Base-by-base conservation (phyloP, 1,284 basidiomycete species). In the Phellopilus nigrolimitatus region DNA sequence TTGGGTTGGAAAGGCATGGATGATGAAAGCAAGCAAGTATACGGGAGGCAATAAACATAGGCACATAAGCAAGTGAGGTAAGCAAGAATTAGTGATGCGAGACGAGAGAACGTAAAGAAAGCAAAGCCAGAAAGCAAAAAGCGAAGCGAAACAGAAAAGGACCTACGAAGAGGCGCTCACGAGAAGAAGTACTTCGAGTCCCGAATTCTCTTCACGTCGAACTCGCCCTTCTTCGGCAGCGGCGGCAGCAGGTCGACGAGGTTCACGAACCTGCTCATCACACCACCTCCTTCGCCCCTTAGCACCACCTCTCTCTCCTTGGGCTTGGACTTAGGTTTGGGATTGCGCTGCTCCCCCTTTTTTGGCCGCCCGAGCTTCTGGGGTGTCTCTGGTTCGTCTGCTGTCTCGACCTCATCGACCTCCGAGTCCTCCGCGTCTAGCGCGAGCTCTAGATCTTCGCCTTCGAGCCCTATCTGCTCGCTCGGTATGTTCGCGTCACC, bases 111-210 rank as follows among this genome's bases (percentile, higher is more conserved):
- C 13, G 30, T 31, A 7, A 13, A 40, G 41, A 15, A 30, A 27
- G 24, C 30, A n/a, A 28, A 6, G 12, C 24, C 8, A 13, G 24
- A 24, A 27, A 28, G 41, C 2, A 28, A 10, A 17, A 1, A 27
- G 37, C 21, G 10, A 10, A 19, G 37, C 21, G 37, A 39, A 9
- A 22, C 17, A 27, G 25, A 9, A 15, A 19, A 43, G 41, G 15
- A 27, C 24, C 2, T 28, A 41, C 28, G 15, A 19, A 19, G 36
- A 41, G 9, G 15, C 41, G 22, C 33, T 67, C 74, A 92, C 43
- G 90, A 91, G 75, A 95, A 97, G 79, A 97, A 97, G 69, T 97
- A 97, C 41, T 78, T 74, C 37, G 87, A 91, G 44, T 82, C 68
- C 64, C 86, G 84, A 69, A 98, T 95, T 57, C 77, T 78, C 62